Base-by-base conservation (phyloP, 345 rosid species). In the Eucalyptus sp. region DNA sequence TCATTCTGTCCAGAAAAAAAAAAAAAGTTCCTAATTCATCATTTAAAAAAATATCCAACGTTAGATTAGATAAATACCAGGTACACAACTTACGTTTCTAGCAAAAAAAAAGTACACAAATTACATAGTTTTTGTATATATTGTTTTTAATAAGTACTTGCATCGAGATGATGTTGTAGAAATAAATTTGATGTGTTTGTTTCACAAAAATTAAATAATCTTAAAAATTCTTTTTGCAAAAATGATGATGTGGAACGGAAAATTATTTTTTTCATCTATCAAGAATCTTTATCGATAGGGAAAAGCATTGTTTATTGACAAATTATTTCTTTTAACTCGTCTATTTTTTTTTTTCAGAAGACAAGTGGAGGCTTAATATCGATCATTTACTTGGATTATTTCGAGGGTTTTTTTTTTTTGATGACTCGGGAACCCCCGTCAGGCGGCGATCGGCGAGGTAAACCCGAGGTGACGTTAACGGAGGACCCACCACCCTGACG, bases 241-340 rank as follows among this genome's bases (percentile, higher is more conserved):
- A 56, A 4, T 56, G 24, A 4, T 52, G 25, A 52, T 20, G 8
- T 52, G 25, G 10, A 52, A 3, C 4, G 1, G 29, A 60, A 27
- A 5, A 5, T 27, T 6, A 27, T 60, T 27, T 31, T 64, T 64
- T 15, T 64, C 5, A 33, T 7, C 0, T 7, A 4, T 7, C 5
- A 15, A 64, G 16, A n/a, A n/a, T 64, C 9, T 7, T 16, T 15
- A 4, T n/a, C 1, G 11, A 64, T 13, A 15, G 18, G 0, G 2
- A n/a, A 64, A 64, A n/a, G 15, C 17, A 0, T 29, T 29, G 0
- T 62, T 7, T 62, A 62, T 62, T 13, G 16, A 29, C 5, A 6
- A 29, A 62, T 56, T 56, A 56, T 56, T 51, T 13, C 14, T 51
- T 51, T 18, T 18, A 51, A 51, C 8, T 51, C 22, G 4, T 7